Conservation (phyloP, 2,329 filamentous ascomycete genomes). For the Ascomycota sp. region DNA sequence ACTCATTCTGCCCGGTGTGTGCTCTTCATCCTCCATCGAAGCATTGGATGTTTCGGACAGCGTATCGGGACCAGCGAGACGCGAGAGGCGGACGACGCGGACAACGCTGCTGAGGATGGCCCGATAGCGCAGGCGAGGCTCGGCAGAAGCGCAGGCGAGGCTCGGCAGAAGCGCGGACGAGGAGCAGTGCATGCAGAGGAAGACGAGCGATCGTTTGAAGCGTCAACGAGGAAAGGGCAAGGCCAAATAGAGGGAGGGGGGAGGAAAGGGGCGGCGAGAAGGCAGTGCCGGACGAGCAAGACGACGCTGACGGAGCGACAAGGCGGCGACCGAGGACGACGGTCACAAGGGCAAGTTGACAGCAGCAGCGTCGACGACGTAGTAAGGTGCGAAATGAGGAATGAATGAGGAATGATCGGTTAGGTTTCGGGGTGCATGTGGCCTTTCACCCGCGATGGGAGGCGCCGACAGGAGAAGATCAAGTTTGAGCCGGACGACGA, state of each 20-base stretch:
- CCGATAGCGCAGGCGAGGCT: neutral
- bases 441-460: conserved; percentile 4
- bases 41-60: conserved; percentile 2
- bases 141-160: neutral
- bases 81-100: neutral
- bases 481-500: too few relatives aligned
- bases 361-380: too few relatives aligned
- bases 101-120: too few relatives aligned
- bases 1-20: conserved; percentile 20
- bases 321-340: neutral
- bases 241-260: too few relatives aligned
- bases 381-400: too few relatives aligned
- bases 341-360: too few relatives aligned
- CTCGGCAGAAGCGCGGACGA: too few relatives aligned
- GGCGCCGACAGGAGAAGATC: too few relatives aligned
- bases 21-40: conserved; percentile 21
- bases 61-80: conserved; percentile 1
- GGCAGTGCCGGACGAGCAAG: neutral
- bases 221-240: too few relatives aligned
- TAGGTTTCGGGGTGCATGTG: conserved; percentile 4
- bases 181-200: neutral
- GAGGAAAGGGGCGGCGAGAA: too few relatives aligned
- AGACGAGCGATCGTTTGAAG: too few relatives aligned
- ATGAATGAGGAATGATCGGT: neutral
- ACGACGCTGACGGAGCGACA: neutral